Conservation (phyloP, 2,329 filamentous ascomycete genomes). For the Hypoxylon sp. region DNA sequence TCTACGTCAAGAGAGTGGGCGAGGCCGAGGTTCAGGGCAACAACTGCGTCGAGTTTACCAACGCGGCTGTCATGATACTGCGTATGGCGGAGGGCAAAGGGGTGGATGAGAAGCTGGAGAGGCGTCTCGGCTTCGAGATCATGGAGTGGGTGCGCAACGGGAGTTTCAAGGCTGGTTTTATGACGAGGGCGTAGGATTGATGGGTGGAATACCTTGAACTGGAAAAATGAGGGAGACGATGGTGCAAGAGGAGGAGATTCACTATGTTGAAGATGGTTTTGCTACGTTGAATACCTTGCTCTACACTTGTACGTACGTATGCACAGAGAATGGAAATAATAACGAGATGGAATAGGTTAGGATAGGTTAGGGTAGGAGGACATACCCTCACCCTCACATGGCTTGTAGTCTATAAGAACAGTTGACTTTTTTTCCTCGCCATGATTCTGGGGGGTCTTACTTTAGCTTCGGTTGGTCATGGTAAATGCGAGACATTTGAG, state of each 20-base stretch:
- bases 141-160: slow-evolving; percentile 79
- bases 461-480: slow-evolving; percentile 10
- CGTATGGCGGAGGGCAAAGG: slow-evolving; percentile 61
- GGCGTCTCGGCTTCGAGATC: slow-evolving; percentile 88
- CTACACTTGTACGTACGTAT: slow-evolving; percentile 26
- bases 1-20: slow-evolving; percentile 70
- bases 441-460: slow-evolving; percentile 19
- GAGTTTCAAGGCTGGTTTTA: slow-evolving; percentile 56
- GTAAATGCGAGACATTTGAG: slow-evolving; percentile 25
- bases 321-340: slow-evolving; percentile 18
- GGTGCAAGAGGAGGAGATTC: neutral
- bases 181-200: slow-evolving; percentile 5
- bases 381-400: slow-evolving; percentile 28
- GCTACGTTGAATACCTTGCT: slow-evolving; percentile 14
- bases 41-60: slow-evolving; percentile 71
- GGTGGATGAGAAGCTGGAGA: slow-evolving; percentile 77
- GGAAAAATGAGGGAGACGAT: neutral
- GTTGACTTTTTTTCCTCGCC: slow-evolving; percentile 30
- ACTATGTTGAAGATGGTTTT: slow-evolving; percentile 13
- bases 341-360: slow-evolving; percentile 12
- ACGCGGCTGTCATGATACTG: slow-evolving; percentile 69
- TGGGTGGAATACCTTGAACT: neutral
- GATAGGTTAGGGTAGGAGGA: slow-evolving; percentile 10
- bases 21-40: slow-evolving; percentile 39
- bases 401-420: slow-evolving; percentile 42